Conservation (phyloP, 2,329 filamentous ascomycete genomes). For the Alternaria arborescens region DNA sequence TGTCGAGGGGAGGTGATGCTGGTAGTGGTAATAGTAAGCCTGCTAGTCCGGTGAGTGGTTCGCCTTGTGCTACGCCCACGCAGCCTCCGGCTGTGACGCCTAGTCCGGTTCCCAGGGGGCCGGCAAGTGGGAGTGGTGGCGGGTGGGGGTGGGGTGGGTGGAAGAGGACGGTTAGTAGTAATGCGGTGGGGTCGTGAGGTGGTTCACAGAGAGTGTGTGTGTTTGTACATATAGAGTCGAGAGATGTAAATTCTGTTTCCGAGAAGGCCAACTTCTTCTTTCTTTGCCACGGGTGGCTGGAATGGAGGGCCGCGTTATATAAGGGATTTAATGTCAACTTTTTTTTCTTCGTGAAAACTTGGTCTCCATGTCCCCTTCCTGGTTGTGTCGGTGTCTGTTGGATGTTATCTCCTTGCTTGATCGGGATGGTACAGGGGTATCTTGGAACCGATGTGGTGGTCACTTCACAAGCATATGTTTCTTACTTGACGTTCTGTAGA, state of each 20-base stretch:
- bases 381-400: not conserved
- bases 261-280: not conserved
- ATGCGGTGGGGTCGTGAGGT: conserved; percentile 1
- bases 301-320: not conserved
- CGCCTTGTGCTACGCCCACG: too few relatives aligned
- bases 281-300: not conserved
- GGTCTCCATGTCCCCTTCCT: not conserved
- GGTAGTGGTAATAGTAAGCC: too few relatives aligned
- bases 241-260: not conserved
- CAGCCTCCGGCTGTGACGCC: too few relatives aligned
- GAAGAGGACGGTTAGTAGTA: conserved; percentile 47
- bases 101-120: too few relatives aligned
- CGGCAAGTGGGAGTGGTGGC: too few relatives aligned
- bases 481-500: too few relatives aligned
- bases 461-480: too few relatives aligned
- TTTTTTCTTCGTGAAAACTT: not conserved
- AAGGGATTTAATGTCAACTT: conserved; percentile 1
- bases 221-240: too few relatives aligned
- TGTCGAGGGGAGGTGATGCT: too few relatives aligned
- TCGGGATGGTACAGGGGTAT: fast-evolving
- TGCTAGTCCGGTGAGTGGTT: too few relatives aligned
- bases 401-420: too few relatives aligned
- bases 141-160: conserved; percentile 48
- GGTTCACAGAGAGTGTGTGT: not conserved
- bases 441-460: too few relatives aligned